Conservation (phyloP, 257 asterid genomes). For the Vinca minor region DNA sequence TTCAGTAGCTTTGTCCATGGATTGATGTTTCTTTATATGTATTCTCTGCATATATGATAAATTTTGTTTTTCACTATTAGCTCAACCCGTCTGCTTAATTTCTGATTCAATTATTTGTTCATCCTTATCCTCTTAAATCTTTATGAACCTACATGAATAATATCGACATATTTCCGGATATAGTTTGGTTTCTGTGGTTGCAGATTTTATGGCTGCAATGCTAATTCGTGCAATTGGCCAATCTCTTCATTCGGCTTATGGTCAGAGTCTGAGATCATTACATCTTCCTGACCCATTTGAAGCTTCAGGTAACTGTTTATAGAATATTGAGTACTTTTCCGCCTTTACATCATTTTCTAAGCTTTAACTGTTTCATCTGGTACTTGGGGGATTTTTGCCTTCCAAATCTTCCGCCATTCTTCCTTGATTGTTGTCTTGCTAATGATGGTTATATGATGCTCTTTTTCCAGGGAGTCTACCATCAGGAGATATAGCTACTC, state of each 20-base stretch:
- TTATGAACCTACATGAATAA: not conserved
- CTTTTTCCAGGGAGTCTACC: slow-evolving; percentile 52
- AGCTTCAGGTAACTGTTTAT: slow-evolving; percentile 29
- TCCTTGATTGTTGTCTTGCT: not conserved
- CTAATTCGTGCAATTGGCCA: slow-evolving; percentile 77
- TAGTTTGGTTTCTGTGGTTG: slow-evolving; percentile 82
- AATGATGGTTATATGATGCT: slow-evolving; percentile 1
- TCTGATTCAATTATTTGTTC: too few relatives aligned
- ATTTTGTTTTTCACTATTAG: too few relatives aligned
- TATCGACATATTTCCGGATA: slow-evolving; percentile 66
- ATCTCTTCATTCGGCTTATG: slow-evolving; percentile 46
- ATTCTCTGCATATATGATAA: too few relatives aligned
- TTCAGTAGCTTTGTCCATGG: too few relatives aligned
- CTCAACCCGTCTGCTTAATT: too few relatives aligned
- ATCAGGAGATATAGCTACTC: slow-evolving; percentile 85
- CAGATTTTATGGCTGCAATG: slow-evolving; percentile 73
- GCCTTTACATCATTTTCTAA: not conserved
- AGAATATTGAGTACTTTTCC: not conserved
- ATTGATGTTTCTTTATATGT: too few relatives aligned
- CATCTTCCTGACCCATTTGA: slow-evolving; percentile 45
- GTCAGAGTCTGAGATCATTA: slow-evolving; percentile 44
- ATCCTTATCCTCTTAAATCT: too few relatives aligned
- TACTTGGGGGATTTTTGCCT: not conserved
- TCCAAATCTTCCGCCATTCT: not conserved
- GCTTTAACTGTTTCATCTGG: not conserved